Percentiles rank a stretch among this genome's conserved stretches.
Conservation (phyloP, 1,139 yeast genomes). For the Schwanniomyces etchellsii region DNA sequence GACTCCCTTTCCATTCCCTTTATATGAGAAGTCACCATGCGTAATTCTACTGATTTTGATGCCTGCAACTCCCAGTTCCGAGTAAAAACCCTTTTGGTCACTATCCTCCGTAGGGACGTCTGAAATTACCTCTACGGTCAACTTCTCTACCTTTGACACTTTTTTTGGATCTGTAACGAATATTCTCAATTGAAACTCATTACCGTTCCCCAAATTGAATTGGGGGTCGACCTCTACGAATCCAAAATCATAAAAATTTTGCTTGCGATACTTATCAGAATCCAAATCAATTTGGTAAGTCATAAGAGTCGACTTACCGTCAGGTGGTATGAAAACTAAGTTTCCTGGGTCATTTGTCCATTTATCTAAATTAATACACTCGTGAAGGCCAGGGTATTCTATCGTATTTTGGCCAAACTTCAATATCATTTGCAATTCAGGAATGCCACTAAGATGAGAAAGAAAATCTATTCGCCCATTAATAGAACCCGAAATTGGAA, state of each 20-base stretch:
- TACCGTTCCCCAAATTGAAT: constrained; percentile 55
- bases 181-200: constrained; percentile 74
- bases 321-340: constrained; percentile 80
- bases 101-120: constrained; percentile 17
- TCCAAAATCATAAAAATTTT: constrained; percentile 34
- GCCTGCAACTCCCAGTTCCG: constrained; percentile 8
- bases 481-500: constrained; percentile 53
- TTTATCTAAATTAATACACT: constrained; percentile 43
- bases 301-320: constrained; percentile 66
- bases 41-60: constrained; percentile 57
- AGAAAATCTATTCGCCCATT: constrained; percentile 61
- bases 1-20: constrained; percentile 50
- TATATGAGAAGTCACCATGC: constrained; percentile 64
- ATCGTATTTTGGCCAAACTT: constrained; percentile 38
- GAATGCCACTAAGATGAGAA: constrained; percentile 70
- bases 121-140: constrained; percentile 48
- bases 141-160: constrained; percentile 52
- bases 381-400: constrained; percentile 53
- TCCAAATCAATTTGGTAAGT: constrained; percentile 56
- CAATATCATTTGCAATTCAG: constrained; percentile 57
- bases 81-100: constrained; percentile 5
- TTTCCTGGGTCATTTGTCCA: constrained; percentile 38
- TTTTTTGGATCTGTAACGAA: constrained; percentile 44
- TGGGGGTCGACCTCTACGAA: constrained; percentile 54
- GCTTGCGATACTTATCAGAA: constrained; percentile 11